phyloP scores from a whole-genome alignment of 2,329 filamentous ascomycete species.

The Cercospora citrullina region DNA sequence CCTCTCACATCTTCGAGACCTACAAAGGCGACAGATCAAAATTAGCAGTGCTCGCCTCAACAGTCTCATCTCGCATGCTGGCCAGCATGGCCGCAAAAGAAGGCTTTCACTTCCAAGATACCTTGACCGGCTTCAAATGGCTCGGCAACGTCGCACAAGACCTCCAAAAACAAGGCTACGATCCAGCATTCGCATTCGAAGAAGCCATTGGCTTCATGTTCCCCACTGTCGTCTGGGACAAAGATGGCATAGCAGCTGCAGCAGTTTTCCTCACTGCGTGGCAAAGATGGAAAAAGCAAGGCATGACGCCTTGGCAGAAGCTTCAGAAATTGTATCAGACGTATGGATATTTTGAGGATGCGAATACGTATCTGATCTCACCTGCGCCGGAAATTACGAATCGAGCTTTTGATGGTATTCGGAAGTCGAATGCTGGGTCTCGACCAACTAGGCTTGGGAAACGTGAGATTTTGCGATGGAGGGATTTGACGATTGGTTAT shows the following conservation, averaged over 20 bases:
- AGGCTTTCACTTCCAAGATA: slow-evolving; percentile 60
- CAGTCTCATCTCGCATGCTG: slow-evolving; percentile 65
- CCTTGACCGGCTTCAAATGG: slow-evolving; percentile 69
- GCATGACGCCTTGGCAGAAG: slow-evolving; percentile 58
- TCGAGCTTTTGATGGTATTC: slow-evolving; percentile 57
- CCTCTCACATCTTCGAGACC: slow-evolving; percentile 57
- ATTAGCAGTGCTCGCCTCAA: slow-evolving; percentile 60
- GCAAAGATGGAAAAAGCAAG: slow-evolving; percentile 53
- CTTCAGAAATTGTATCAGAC: slow-evolving; percentile 58
- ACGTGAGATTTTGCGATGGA: slow-evolving; percentile 58
- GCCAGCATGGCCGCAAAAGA: slow-evolving; percentile 56
- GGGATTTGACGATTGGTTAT: slow-evolving; percentile 62
- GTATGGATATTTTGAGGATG: slow-evolving; percentile 63
- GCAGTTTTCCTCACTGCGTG: slow-evolving; percentile 59
- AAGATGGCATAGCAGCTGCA: slow-evolving; percentile 63
- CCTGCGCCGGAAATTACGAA: slow-evolving; percentile 55
- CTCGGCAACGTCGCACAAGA: slow-evolving; percentile 61
- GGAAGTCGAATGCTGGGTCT: slow-evolving; percentile 39
- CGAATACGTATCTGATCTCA: slow-evolving; percentile 64
- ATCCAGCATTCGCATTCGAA: slow-evolving; percentile 61
- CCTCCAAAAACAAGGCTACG: slow-evolving; percentile 52
- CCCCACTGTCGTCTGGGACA: slow-evolving; percentile 61
- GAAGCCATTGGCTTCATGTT: slow-evolving; percentile 70
- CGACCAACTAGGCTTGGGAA: slow-evolving; percentile 45
- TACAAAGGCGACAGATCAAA: slow-evolving; percentile 43